Percentiles rank a stretch among this genome's conserved stretches.
Conservation (phyloP, 2,329 filamentous ascomycete species). For the Venturia asperata region DNA sequence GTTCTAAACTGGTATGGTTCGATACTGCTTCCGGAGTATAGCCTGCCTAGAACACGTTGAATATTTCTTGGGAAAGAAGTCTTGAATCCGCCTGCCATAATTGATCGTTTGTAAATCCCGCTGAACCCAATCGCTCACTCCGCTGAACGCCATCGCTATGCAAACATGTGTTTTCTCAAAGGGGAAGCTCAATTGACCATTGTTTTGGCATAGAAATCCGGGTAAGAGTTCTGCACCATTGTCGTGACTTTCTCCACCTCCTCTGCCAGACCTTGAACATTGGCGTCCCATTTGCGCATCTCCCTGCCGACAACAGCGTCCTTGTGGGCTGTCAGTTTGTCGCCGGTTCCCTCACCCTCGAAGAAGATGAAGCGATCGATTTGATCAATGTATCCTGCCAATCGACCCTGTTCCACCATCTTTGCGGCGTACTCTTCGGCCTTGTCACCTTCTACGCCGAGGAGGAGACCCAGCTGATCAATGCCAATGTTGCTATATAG, state of each 20-base stretch:
- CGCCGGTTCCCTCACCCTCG: conserved; percentile 61
- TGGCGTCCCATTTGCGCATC: conserved; percentile 79
- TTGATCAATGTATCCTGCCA: conserved; percentile 88
- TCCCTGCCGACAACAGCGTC: conserved; percentile 56
- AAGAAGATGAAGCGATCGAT: conserved; percentile 86
- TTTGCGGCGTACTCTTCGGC: conserved; percentile 86
- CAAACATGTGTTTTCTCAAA: not conserved
- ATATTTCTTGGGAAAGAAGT: too few species aligned
- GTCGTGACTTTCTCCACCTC: conserved; percentile 84
- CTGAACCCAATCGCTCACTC: not conserved
- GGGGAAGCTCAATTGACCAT: conserved; percentile 27
- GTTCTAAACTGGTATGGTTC: too few species aligned
- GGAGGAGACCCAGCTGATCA: conserved; percentile 64
- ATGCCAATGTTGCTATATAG: conserved; percentile 46
- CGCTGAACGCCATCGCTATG: conserved; percentile 11
- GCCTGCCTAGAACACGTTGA: too few species aligned
- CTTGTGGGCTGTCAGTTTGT: conserved; percentile 60
- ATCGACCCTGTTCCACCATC: conserved; percentile 91
- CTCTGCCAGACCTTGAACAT: conserved; percentile 78
- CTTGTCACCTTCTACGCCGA: conserved; percentile 71
- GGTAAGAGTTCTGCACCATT: conserved; percentile 71
- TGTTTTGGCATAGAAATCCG: conserved; percentile 48
- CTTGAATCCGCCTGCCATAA: not conserved
- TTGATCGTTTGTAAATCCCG: not conserved
- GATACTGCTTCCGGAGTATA: too few species aligned